A percentile compares a stretch with the other conserved stretches of the same genome.
phyloP scores from a whole-genome alignment of 768 basidiomycete genomes.

The Mycena chlorophos region DNA sequence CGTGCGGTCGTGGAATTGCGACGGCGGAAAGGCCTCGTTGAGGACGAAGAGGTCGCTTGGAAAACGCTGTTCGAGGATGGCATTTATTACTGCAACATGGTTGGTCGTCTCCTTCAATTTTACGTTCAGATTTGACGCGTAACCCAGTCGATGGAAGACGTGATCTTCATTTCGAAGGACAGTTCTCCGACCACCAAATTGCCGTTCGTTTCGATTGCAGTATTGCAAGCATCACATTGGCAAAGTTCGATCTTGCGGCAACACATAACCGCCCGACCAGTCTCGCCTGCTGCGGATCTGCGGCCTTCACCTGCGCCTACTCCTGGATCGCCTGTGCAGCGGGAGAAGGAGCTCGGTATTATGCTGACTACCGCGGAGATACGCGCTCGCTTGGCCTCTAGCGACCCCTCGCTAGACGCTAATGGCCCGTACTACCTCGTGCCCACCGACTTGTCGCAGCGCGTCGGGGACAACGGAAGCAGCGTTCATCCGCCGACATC shows the following conservation, averaged over 20 bases:
- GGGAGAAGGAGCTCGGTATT: constrained; percentile 70
- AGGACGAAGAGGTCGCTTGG: constrained; percentile 72
- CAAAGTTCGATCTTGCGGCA: constrained; percentile 65
- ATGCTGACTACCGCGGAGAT: constrained; percentile 57
- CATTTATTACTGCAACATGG: constrained; percentile 89
- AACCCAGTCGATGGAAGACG: constrained; percentile 76
- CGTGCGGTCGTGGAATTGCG: constrained; percentile 74
- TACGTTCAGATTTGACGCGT: constrained; percentile 3
- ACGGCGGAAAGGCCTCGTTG: constrained; percentile 50
- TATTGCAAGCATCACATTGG: constrained; percentile 83
- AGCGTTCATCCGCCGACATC: constrained; percentile 38
- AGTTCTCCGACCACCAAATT: constrained; percentile 68
- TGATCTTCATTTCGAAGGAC: constrained; percentile 73
- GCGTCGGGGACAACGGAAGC: constrained; percentile 69
- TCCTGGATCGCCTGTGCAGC: constrained; percentile 35
- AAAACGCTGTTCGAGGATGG: constrained; percentile 67
- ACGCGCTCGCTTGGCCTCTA: constrained; percentile 26
- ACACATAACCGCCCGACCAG: constrained; percentile 48
- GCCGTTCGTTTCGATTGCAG: constrained; percentile 65
- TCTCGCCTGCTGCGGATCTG: constrained; percentile 34
- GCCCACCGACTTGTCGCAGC: constrained; percentile 65
- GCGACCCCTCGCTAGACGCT: constrained; percentile 22
- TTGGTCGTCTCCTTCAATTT: constrained; percentile 31
- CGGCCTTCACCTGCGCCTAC: constrained; percentile 18
- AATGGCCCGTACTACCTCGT: constrained; percentile 61